phyloP scores from a whole-genome alignment of 176 grass and related monocot genomes.

The Oryza glaberrima region DNA sequence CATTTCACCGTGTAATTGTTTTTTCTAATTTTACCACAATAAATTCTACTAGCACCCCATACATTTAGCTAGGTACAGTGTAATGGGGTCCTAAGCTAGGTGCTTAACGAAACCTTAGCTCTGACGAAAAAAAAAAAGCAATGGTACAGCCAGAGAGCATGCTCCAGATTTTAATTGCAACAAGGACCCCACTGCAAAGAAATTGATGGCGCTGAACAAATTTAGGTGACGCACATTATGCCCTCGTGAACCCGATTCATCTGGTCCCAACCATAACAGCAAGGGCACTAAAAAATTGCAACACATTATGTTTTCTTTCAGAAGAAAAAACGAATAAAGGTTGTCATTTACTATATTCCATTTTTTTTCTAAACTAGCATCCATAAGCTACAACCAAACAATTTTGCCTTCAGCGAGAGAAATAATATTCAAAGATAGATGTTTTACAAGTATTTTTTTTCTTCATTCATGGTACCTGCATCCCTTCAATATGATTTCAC shows the following conservation, averaged over 20 bases:
- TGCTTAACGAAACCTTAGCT: not conserved
- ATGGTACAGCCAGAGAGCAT: not conserved
- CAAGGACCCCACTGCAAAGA: not conserved
- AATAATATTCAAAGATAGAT: not conserved
- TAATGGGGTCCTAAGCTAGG: not conserved
- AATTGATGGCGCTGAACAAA: slow-evolving; percentile 1
- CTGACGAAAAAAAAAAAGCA: not conserved
- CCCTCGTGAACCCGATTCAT: not conserved
- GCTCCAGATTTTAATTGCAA: slow-evolving; percentile 13
- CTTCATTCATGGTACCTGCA: not conserved
- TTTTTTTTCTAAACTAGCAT: not conserved
- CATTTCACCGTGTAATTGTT: not conserved
- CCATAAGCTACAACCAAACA: not conserved
- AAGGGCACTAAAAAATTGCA: not conserved
- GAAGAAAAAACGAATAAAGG: not conserved
- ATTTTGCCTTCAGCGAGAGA: not conserved
- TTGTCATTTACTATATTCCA: not conserved
- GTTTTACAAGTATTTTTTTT: not conserved
- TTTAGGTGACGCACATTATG: not conserved
- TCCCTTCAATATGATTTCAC: not conserved
- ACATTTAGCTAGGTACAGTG: not conserved
- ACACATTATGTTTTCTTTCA: not conserved
- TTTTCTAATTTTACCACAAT: not conserved
- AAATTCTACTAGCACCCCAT: not conserved
- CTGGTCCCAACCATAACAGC: not conserved